phyloP scores from a whole-genome alignment of 1,284 basidiomycete species.

The Sanghuangporus baumii region DNA sequence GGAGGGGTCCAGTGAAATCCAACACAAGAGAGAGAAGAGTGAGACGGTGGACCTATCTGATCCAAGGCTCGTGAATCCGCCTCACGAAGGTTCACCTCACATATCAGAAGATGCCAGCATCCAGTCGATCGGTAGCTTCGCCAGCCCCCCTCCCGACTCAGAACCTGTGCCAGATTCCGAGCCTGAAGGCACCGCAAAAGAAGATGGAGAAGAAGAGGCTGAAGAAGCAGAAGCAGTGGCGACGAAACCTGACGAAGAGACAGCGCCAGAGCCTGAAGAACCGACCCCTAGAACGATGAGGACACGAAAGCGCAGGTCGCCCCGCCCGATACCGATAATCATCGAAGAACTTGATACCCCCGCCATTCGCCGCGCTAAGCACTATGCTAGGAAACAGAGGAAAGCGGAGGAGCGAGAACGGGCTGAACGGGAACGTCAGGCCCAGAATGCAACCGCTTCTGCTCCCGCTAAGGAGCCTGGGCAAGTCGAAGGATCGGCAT shows the following conservation, averaged over 20 bases:
- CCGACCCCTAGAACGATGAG: slow-evolving; percentile 22
- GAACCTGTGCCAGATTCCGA: neutral
- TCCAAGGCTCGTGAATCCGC: neutral
- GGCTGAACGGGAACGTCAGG: slow-evolving; percentile 1
- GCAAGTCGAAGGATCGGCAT: neutral
- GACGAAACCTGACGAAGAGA: neutral
- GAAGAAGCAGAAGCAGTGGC: neutral
- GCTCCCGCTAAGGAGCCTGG: neutral
- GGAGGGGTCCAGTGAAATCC: slow-evolving; percentile 1
- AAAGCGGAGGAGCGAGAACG: slow-evolving; percentile 32
- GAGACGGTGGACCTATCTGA: slow-evolving; percentile 15
- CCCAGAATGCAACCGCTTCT: slow-evolving; percentile 9
- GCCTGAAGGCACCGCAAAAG: neutral
- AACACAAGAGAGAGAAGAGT: slow-evolving; percentile 12
- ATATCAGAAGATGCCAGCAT: neutral
- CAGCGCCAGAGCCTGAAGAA: slow-evolving; percentile 14
- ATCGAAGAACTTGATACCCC: slow-evolving; percentile 69
- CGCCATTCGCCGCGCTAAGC: slow-evolving; percentile 52
- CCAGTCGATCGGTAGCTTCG: neutral
- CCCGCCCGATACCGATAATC: slow-evolving; percentile 38
- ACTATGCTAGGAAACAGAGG: slow-evolving; percentile 42
- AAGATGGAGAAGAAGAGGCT: neutral
- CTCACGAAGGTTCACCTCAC: neutral
- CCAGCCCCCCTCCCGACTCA: neutral
- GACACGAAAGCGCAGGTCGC: slow-evolving; percentile 26